Conservation (phyloP, 2,329 filamentous ascomycete species). For the Trichoderma atroviride region DNA sequence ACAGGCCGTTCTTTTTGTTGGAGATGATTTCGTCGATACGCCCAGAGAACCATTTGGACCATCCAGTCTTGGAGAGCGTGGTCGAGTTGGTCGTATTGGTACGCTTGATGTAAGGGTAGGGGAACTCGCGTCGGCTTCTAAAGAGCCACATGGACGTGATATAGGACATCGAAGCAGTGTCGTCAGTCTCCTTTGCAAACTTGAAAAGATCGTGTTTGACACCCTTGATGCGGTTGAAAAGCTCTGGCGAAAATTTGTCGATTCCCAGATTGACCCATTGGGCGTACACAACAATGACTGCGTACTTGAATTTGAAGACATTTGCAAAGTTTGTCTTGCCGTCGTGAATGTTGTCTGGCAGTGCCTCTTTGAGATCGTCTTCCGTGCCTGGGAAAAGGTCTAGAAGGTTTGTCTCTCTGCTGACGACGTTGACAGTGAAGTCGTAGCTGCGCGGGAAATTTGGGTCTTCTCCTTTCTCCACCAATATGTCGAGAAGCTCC, state of each 20-base stretch:
- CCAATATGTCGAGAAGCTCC: conserved; percentile 12
- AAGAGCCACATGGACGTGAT: conserved; percentile 16
- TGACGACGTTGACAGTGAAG: conserved; percentile 7
- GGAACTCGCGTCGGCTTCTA: conserved; percentile 9
- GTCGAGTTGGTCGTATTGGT: conserved; percentile 11
- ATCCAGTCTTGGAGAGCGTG: background rate
- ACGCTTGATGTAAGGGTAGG: conserved; percentile 5
- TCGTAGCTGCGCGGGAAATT: conserved; percentile 13
- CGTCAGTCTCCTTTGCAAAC: background rate
- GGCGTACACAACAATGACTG: background rate
- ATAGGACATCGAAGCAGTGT: background rate
- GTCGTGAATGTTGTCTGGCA: conserved; percentile 9
- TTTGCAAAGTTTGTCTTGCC: conserved; percentile 4
- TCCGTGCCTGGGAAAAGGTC: conserved; percentile 8
- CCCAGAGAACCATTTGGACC: conserved; percentile 15
- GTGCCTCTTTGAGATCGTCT: background rate
- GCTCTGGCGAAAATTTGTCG: background rate
- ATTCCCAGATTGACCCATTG: conserved; percentile 12
- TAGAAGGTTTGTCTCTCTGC: background rate
- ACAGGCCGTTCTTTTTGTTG: background rate
- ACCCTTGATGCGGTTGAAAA: conserved; percentile 8
- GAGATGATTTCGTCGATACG: background rate
- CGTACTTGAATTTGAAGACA: conserved; percentile 16
- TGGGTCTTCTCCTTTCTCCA: conserved; percentile 11
- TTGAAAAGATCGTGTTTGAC: background rate